Evolutionary conservation across 176 grass and related monocot genomes (phyloP), one percentile per base, ranked within the genome.

Genomic region (Eragrostis curvula): DNA sequence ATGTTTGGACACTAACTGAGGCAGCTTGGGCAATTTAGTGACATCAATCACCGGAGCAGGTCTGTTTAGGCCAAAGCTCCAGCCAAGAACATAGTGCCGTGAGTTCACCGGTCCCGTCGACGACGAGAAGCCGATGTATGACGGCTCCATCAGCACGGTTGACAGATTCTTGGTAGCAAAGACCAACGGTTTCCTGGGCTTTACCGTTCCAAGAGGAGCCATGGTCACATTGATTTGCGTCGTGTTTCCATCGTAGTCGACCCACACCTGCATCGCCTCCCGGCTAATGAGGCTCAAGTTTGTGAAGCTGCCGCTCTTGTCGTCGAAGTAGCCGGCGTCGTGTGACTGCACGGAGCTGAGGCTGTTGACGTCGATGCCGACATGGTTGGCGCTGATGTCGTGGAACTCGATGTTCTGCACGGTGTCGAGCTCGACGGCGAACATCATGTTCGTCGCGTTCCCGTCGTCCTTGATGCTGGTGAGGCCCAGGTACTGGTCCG

Each of bases 371-470:
- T 94, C 83, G 50, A 94, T 49, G 17, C 92, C 89, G 1, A 94
- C 74, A 27, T 90, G 85, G 61, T 90, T 94, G n/a, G 63, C 73
- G 49, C 88, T 44, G 68, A 91, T 83, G 39, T 91, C 92, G 2
- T 75, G 39, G 70, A 91, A 88, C 65, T 91, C 92, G 16, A 83
- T 28, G 55, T 51, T 86, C 6, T 61, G 46, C 50, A 89, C 48
- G 1, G 89, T 89, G 69, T 94, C 92, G 23, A 94, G 75, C 75
- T 94, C 92, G 7, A 91, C 58, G 17, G 79, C 89, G 59, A 94
- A 77, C 43, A 94, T 44, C 52, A 71, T 82, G 78, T 91, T 86
- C 10, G 21, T 21, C 0, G 70, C 29, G 27, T 81, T 79, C 23
- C 89, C 88, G 9, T 91, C 74, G 70, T 73, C 83, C 51, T 27